Percentiles rank a stretch among this genome's conserved stretches.
phyloP scores from a whole-genome alignment of 2,329 filamentous ascomycete genomes.

The Boeremia lycopersici region DNA sequence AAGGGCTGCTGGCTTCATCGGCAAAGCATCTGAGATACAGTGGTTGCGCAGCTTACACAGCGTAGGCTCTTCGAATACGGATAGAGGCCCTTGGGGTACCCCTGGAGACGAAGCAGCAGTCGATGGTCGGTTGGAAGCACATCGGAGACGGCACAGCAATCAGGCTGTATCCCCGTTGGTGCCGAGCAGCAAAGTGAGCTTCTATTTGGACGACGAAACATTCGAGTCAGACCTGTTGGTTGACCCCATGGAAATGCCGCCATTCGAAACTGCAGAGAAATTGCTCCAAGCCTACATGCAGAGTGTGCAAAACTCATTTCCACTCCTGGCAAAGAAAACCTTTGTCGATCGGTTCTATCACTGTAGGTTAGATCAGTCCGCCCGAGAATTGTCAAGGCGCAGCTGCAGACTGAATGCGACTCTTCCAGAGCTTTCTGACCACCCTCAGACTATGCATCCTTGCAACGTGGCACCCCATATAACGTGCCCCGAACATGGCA shows the following conservation, averaged over 20 bases:
- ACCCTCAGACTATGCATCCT: conserved; percentile 27
- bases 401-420: not conserved
- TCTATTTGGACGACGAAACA: conserved; percentile 40
- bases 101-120: conserved; percentile 19
- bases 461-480: conserved; percentile 18
- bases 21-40: conserved; percentile 32
- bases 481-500: conserved; percentile 38
- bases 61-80: conserved; percentile 4
- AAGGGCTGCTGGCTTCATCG: conserved; percentile 35
- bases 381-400: not conserved
- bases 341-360: conserved; percentile 43
- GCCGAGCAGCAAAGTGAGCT: conserved; percentile 29
- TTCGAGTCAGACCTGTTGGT: conserved; percentile 26
- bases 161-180: conserved; percentile 7
- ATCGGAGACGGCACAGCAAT: conserved; percentile 14
- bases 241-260: conserved; percentile 38
- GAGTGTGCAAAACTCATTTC: conserved; percentile 25
- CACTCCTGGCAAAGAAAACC: conserved; percentile 38
- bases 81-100: conserved; percentile 24
- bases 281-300: conserved; percentile 43
- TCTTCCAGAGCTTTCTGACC: not conserved
- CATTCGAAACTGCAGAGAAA: conserved; percentile 31
- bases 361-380: conserved; percentile 18
- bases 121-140: conserved; percentile 17
- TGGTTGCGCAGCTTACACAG: conserved; percentile 30